These are phyloP conservation scores for Coniochaeta sp. DNA, from an alignment of 2,329 filamentous ascomycete genomes.

Conservation along the genomic window DNA sequence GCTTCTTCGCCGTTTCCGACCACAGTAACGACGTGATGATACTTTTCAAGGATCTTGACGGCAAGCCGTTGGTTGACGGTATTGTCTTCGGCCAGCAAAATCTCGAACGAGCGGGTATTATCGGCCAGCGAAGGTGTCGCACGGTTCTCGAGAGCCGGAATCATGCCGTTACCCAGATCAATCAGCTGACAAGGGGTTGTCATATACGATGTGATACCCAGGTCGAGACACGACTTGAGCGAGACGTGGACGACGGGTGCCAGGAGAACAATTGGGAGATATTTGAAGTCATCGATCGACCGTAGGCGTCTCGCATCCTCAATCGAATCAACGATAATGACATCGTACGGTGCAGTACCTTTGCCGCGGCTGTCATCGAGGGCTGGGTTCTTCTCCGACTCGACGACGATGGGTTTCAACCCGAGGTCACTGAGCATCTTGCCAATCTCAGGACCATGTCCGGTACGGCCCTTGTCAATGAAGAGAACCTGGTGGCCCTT, in stretches of 20 bases:
- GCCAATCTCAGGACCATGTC: conserved; percentile 67
- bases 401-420: conserved; percentile 76
- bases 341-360: conserved; percentile 66
- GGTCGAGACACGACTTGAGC: conserved; percentile 85
- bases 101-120: conserved; percentile 91
- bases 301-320: conserved; percentile 80
- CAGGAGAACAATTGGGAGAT: conserved; percentile 88
- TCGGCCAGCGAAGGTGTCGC: conserved; percentile 87
- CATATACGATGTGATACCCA: conserved; percentile 99
- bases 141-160: conserved; percentile 87
- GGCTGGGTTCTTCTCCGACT: conserved; percentile 60
- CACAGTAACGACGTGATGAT: conserved; percentile 86
- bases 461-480: conserved; percentile 83
- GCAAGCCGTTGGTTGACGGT: conserved; percentile 93
- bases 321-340: conserved; percentile 91
- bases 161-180: conserved; percentile 91
- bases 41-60: conserved; percentile 95
- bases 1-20: conserved; percentile 94
- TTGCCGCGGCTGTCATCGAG: conserved; percentile 44
- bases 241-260: conserved; percentile 85
- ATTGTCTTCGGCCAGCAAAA: conserved; percentile 93
- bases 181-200: conserved; percentile 92
- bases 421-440: conserved; percentile 72
- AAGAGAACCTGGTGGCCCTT: conserved; percentile 88
- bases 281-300: conserved; percentile 92